A percentile compares a stretch with the other conserved stretches of the same genome.
Conservation (phyloP, 768 basidiomycete species). For the Saitozyma sp. region DNA sequence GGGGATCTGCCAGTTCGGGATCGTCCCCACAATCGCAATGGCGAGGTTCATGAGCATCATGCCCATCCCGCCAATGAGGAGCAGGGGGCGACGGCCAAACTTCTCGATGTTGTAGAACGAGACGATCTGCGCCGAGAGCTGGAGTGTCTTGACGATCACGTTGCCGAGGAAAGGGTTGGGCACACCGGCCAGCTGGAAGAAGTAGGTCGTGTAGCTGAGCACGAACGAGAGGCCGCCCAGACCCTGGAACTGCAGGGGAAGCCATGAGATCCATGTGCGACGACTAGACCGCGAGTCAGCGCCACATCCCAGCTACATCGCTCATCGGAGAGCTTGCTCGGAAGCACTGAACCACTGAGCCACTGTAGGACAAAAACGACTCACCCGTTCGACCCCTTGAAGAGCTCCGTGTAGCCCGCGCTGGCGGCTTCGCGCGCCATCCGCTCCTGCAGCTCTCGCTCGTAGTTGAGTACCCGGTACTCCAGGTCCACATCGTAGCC, state of each 20-base stretch:
- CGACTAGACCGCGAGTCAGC: neutral
- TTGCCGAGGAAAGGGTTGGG: conserved; percentile 10
- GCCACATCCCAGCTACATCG: no score
- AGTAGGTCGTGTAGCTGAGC: conserved; percentile 12
- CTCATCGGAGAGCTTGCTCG: no score
- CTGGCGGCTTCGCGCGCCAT: neutral
- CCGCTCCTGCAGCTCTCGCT: neutral
- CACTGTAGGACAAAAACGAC: neutral
- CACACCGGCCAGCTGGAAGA: conserved; percentile 10
- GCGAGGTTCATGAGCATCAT: conserved; percentile 2
- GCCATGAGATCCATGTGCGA: conserved; percentile 7
- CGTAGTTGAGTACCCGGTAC: conserved; percentile 9
- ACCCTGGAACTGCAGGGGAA: conserved; percentile 10
- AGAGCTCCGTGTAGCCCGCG: neutral
- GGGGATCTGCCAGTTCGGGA: neutral
- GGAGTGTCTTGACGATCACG: conserved; percentile 8
- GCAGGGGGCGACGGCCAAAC: conserved; percentile 7
- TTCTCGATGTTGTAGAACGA: conserved; percentile 16
- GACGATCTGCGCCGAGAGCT: conserved; percentile 2
- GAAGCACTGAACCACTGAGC: no score
- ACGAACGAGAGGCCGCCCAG: conserved; percentile 11
- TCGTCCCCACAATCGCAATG: conserved; percentile 4
- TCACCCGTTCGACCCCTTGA: neutral
- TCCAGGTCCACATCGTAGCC: conserved; percentile 15
- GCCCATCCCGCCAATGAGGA: conserved; percentile 5